Evolutionary conservation across 2,329 filamentous ascomycete species (phyloP).

Genomic region (Venturia pyrina): DNA sequence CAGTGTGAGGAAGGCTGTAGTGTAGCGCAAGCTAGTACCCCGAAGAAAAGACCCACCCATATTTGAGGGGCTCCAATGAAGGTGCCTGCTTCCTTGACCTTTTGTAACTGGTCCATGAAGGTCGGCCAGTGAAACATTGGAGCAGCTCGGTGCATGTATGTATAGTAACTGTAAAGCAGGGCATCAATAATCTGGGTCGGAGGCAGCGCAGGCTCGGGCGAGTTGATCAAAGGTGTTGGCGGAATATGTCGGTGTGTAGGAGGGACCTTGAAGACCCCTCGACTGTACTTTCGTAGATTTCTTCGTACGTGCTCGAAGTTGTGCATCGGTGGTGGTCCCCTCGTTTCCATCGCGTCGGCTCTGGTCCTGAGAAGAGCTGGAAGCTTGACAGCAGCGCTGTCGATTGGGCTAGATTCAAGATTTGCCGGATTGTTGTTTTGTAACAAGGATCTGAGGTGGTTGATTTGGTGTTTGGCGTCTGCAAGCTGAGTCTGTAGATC

Average conservation of each 20-base stretch:
- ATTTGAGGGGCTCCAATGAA: constrained; percentile 52
- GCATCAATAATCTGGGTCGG: constrained; percentile 59
- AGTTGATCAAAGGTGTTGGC: constrained; percentile 29
- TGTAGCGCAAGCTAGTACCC: constrained; percentile 71
- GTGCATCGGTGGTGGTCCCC: constrained; percentile 50
- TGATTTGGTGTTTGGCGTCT: constrained; percentile 69
- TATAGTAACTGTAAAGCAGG: constrained; percentile 65
- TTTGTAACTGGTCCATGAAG: constrained; percentile 66
- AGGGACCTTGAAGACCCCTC: constrained; percentile 72
- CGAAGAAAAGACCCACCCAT: constrained; percentile 74
- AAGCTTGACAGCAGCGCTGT: constrained; percentile 17
- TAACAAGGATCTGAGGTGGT: constrained; percentile 57
- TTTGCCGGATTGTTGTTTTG: constrained; percentile 38
- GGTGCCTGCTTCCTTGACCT: constrained; percentile 58
- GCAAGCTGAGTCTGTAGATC: constrained; percentile 89
- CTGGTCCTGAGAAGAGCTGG: constrained; percentile 9
- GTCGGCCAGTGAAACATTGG: constrained; percentile 84
- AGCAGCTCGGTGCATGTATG: constrained; percentile 66
- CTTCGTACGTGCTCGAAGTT: constrained; percentile 62
- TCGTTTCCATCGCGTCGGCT: constrained; percentile 41
- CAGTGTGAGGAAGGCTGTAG: constrained; percentile 51
- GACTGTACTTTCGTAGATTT: constrained; percentile 63
- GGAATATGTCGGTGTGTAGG: constrained; percentile 52
- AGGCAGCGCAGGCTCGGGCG: constrained; percentile 50
- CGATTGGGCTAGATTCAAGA: constrained; percentile 34